phyloP scores from a whole-genome alignment of 2,329 filamentous ascomycete genomes.

The Diplodia corticola region DNA sequence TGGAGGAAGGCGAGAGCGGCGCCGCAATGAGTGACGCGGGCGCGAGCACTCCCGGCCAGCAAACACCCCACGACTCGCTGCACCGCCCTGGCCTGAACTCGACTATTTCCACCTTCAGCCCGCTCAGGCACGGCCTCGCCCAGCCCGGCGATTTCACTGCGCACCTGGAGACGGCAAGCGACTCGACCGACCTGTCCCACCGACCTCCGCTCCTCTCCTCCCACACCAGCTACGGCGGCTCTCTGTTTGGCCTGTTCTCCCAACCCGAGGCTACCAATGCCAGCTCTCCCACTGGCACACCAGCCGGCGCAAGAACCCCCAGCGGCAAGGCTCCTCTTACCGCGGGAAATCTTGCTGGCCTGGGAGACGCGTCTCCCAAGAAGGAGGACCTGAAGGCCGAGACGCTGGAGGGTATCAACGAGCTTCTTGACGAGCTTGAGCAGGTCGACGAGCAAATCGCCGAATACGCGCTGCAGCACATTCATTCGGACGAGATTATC shows the following conservation, averaged over 20 bases:
- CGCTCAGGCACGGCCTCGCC: conserved; percentile 46
- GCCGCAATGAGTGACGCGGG: conserved; percentile 61
- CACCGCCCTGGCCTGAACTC: conserved; percentile 41
- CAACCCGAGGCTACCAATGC: conserved; percentile 54
- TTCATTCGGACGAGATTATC: conserved; percentile 89
- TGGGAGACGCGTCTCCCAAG: conserved; percentile 41
- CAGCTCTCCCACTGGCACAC: conserved; percentile 50
- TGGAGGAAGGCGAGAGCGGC: conserved; percentile 72
- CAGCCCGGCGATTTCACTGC: conserved; percentile 37
- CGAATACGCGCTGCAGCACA: conserved; percentile 82
- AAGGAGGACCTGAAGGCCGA: conserved; percentile 73
- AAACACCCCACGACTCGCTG: conserved; percentile 36
- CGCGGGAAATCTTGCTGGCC: conserved; percentile 40
- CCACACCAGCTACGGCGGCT: conserved; percentile 69
- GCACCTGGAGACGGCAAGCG: conserved; percentile 35
- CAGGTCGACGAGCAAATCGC: conserved; percentile 94
- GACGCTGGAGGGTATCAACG: conserved; percentile 89
- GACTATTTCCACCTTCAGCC: conserved; percentile 50
- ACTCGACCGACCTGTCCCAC: conserved; percentile 39
- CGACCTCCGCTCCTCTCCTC: conserved; percentile 65
- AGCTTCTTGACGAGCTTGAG: conserved; percentile 92
- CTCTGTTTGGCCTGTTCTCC: conserved; percentile 85
- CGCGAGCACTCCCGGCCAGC: conserved; percentile 50
- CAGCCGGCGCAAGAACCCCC: conserved; percentile 48
- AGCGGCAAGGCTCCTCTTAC: conserved; percentile 43